Conservation (phyloP, 257 asterid genomes). For the Pogostemon cablin region DNA sequence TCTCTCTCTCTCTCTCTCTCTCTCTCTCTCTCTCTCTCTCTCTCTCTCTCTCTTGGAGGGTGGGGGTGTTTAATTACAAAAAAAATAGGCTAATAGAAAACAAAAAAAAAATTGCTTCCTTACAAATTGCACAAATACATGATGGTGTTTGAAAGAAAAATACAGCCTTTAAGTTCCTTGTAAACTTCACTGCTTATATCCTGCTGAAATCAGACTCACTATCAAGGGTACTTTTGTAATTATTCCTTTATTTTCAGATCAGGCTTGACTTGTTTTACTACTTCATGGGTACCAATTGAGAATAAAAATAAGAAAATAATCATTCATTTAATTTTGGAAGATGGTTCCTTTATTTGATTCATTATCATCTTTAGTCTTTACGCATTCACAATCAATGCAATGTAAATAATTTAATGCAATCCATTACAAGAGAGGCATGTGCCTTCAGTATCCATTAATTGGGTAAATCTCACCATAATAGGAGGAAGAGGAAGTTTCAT, state of each 20-base stretch:
- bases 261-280: not conserved
- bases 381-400: not conserved
- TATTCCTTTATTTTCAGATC: not conserved
- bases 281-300: not conserved
- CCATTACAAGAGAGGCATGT: conserved; percentile 27
- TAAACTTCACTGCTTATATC: not conserved
- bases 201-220: not conserved
- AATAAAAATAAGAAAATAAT: not conserved
- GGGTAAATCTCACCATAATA: conserved; percentile 8
- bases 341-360: not conserved
- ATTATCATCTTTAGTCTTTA: not conserved
- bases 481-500: not conserved
- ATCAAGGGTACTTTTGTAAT: not conserved
- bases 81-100: not conserved
- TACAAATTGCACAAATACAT: not conserved
- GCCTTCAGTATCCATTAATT: conserved; percentile 1
- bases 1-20: too few species aligned
- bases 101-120: not conserved
- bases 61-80: too few species aligned
- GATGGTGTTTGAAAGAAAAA: not conserved
- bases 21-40: too few species aligned
- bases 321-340: not conserved
- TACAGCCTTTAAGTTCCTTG: not conserved
- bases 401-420: not conserved
- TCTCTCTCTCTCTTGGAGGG: too few species aligned